Conservation (phyloP, 331 rosid species). For the Cydonia oblonga region DNA sequence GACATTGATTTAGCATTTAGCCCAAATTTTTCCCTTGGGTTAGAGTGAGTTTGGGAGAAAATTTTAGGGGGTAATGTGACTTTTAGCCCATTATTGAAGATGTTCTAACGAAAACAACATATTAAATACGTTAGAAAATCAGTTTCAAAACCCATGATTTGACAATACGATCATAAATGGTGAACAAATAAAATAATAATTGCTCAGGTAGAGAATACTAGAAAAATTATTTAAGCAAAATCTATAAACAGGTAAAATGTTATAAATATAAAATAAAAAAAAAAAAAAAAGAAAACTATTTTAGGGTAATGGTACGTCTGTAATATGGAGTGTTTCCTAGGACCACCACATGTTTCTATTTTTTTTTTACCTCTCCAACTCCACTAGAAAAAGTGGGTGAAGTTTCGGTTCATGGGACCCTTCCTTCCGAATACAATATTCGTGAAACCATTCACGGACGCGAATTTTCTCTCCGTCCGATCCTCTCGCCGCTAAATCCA, state of each 20-base stretch:
- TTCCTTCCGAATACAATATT: not conserved
- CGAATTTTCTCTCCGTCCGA: conserved; percentile 1
- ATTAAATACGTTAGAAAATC: not conserved
- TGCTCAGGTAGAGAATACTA: not conserved
- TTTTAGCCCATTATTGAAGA: too few species aligned
- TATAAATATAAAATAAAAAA: too few species aligned
- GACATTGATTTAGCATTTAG: too few species aligned
- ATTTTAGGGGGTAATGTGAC: too few species aligned
- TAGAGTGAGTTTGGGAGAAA: too few species aligned
- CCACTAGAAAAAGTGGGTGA: not conserved
- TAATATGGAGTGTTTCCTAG: conserved; percentile 23
- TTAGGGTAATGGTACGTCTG: not conserved
- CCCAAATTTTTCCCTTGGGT: too few species aligned
- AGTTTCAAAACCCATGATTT: not conserved
- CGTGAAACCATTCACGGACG: conserved; percentile 7
- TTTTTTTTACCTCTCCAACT: not conserved
- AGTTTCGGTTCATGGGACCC: conserved; percentile 10
- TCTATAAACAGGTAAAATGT: too few species aligned
- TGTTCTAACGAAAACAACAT: not conserved
- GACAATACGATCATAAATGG: not conserved
- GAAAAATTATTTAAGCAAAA: not conserved
- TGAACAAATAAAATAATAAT: not conserved
- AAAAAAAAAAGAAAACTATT: not conserved
- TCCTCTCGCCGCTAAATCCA: conserved; percentile 2
- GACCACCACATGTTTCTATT: conserved; percentile 7